Evolutionary conservation across 106 monocot species (phyloP).

Genomic region (Phalaenopsis equestris): DNA sequence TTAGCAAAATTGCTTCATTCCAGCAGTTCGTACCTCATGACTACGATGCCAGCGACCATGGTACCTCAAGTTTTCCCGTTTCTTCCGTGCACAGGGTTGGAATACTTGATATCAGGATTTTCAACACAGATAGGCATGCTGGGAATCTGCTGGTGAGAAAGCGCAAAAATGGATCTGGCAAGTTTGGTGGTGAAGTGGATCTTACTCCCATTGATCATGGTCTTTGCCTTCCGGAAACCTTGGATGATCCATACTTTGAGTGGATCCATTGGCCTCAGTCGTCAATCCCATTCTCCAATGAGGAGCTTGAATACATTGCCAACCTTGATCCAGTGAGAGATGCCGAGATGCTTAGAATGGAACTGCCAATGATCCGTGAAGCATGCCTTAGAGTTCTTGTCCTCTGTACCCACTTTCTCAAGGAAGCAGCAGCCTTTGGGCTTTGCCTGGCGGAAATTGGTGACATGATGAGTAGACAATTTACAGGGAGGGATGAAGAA

Average conservation of each 20-base stretch:
- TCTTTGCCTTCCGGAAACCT: constrained; percentile 74
- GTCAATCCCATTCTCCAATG: constrained; percentile 81
- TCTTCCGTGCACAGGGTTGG: constrained; percentile 83
- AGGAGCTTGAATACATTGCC: constrained; percentile 76
- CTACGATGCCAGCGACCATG: constrained; percentile 92
- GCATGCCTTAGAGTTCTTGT: constrained; percentile 73
- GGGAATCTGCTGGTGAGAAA: constrained; percentile 66
- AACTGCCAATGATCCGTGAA: constrained; percentile 80
- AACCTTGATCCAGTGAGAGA: constrained; percentile 69
- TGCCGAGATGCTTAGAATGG: constrained; percentile 48
- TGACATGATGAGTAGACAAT: constrained; percentile 90
- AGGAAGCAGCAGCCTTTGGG: constrained; percentile 77
- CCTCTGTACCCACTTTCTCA: constrained; percentile 73
- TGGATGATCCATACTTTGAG: constrained; percentile 94
- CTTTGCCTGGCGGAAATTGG: constrained; percentile 90
- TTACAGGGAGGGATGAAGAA: constrained; percentile 70
- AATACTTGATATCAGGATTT: constrained; percentile 74
- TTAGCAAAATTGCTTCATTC: constrained; percentile 83
- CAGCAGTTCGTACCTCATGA: constrained; percentile 87
- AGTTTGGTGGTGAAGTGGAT: constrained; percentile 55
- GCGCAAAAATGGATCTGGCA: constrained; percentile 17
- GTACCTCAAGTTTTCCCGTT: constrained; percentile 84
- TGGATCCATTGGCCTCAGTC: constrained; percentile 99
- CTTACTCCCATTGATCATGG: constrained; percentile 91
- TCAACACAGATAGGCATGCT: constrained; percentile 84